Evolutionary conservation across 495 filamentous ascomycete genomes (phyloP), one percentile per base, ranked within the genome.

Genomic region (Annulohypoxylon nitens): DNA sequence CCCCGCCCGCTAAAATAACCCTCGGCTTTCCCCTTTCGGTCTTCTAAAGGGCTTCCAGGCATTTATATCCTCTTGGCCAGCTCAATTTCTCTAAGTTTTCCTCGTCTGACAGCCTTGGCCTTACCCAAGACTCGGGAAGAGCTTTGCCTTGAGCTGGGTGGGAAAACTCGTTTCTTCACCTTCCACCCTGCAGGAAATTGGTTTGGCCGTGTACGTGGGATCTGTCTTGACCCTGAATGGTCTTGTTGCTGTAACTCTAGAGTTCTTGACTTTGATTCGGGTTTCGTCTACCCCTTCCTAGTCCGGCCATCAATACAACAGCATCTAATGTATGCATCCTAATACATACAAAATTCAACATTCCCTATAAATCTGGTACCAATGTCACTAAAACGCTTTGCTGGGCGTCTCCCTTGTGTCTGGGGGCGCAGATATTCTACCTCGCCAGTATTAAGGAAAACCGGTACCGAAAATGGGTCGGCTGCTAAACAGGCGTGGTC

Each of bases 381-480:
- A 8, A 78, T 78, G 77, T 78, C 61, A 18, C 61, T 64, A 10
- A 78, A 62, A 37, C 57, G 59, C 58, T 66, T 75, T 11, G 64
- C 74, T 57, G 64, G 75, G 64, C 77, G 75, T 66, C 58, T 78
- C 45, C 64, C 75, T 45, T 54, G 37, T 61, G 61, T 50, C 26
- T 77, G 75, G 75, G 72, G 65, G 48, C 75, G 77, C 34, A 66
- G 69, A 18, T 55, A 75, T 59, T 65, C 67, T 26, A 62, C 61
- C n/a, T 69, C 65, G 23, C 30, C 61, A 16, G 12, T 41, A 16
- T 39, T 70, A 59, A 77, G 59, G 59, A 77, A 68, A 48, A 64
- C 72, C n/a, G 16, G 55, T 16, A 30, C 55, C 25, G 47, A 37
- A 41, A 70, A 64, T 70, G 71, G 62, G n/a, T 12, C 71, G 61